Conservation (phyloP, 2,329 filamentous ascomycete genomes). For the Nothopassalora personata region DNA sequence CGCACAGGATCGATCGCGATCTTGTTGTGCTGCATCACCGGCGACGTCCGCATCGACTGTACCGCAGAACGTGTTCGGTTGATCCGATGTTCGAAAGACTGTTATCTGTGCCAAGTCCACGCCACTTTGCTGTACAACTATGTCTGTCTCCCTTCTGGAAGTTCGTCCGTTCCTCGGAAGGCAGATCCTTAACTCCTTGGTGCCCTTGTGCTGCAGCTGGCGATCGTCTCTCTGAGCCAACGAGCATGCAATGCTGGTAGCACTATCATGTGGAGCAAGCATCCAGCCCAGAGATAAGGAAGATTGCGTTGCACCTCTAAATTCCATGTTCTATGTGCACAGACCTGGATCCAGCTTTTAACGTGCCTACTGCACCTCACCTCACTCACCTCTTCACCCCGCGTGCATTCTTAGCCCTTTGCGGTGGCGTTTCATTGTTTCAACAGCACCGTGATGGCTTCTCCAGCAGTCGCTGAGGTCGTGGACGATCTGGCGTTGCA, state of each 20-base stretch:
- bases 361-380: background rate
- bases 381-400: background rate
- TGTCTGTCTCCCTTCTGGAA: background rate
- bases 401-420: background rate
- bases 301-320: background rate
- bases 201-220: background rate
- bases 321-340: background rate
- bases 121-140: background rate
- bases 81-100: background rate
- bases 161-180: background rate
- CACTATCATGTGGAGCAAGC: background rate
- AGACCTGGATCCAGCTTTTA: background rate
- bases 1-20: background rate
- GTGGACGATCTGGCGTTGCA: conserved; percentile 34
- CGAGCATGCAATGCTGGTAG: background rate
- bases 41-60: background rate
- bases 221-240: background rate
- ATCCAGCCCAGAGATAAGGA: background rate
- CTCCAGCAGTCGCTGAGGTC: background rate
- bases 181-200: too few species aligned
- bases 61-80: background rate
- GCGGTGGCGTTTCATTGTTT: background rate
- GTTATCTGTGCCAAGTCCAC: background rate
- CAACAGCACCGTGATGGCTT: background rate
- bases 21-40: background rate